Percentiles rank a stretch among this genome's conserved stretches.
These are phyloP conservation scores for Ilyonectria robusta DNA, from an alignment of 2,329 filamentous ascomycete species.

Conservation along the genomic window DNA sequence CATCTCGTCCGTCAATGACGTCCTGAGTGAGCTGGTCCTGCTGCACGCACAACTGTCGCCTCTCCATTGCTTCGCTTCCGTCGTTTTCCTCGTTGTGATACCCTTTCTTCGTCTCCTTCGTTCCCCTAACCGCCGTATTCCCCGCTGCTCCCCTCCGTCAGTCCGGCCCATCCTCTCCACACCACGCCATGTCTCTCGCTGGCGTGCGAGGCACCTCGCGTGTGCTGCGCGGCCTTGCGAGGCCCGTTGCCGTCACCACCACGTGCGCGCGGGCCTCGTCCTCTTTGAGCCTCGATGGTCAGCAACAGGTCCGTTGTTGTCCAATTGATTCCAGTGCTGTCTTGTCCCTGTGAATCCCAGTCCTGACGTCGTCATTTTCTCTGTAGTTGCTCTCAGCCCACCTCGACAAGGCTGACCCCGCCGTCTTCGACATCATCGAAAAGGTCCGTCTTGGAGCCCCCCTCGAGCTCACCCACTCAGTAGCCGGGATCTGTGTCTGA, in stretches of 20 bases:
- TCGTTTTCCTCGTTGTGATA: slow-evolving; percentile 22
- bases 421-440: slow-evolving; percentile 90
- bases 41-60: slow-evolving; percentile 28
- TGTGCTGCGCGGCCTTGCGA: slow-evolving; percentile 60
- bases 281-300: slow-evolving; percentile 66
- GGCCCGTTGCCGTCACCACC: slow-evolving; percentile 42
- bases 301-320: slow-evolving; percentile 67
- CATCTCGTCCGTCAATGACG: slow-evolving; percentile 44
- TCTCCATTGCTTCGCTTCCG: slow-evolving; percentile 26
- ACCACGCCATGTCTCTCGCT: slow-evolving; percentile 62
- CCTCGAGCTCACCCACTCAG: neutral
- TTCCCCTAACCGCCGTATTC: neutral
- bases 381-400: slow-evolving; percentile 82
- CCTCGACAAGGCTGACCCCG: slow-evolving; percentile 87
- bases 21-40: slow-evolving; percentile 38
- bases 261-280: slow-evolving; percentile 57
- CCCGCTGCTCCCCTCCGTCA: slow-evolving; percentile 18
- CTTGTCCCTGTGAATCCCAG: slow-evolving; percentile 10
- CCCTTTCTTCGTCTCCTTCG: slow-evolving; percentile 7
- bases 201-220: slow-evolving; percentile 64
- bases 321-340: slow-evolving; percentile 31
- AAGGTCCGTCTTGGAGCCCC: slow-evolving; percentile 70
- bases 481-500: slow-evolving; percentile 13
- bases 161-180: slow-evolving; percentile 19
- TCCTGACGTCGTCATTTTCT: slow-evolving; percentile 35